Base-by-base conservation (phyloP, 352 stramenopile genomes). In the Globisporangium irregulare region DNA sequence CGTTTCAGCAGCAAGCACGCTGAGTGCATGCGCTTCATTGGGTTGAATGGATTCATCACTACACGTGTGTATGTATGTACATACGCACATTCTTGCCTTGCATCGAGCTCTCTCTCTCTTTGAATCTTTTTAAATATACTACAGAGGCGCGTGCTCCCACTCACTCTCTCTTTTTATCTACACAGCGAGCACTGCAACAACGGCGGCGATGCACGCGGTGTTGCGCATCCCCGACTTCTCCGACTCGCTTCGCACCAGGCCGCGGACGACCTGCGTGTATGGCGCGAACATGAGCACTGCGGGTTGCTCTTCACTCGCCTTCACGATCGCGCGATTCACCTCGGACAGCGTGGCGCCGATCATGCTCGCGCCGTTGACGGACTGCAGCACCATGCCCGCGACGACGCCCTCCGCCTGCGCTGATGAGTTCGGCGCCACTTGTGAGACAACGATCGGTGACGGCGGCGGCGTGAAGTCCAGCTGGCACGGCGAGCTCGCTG, bases 381-480 rank as follows among this genome's bases (percentile, higher is more conserved):
- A 69, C 22, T 75, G 67, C 10, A 89, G 71, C 34, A 84, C 67
- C 70, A 87, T 82, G 32, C 77, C 76, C 1, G 41, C 67, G 2
- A 64, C 60, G 15, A 89, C 62, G 20, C 81, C 79, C 9, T 68
- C 46, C 20, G 61, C 41, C 12, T 68, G 73, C 2, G 75, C 75
- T 22, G 66, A 59, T 0, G 66, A 59, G 7, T 25, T n/a, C 32
- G 3, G 4, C 5, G 68, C 64, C 20, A 83, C 70, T n/a, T 81
- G 72, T 1, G 79, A 71, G 10, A 83, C 72, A 4, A 82, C 55
- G 32, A 87, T 78, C 22, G 77, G 79, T 18, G 79, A 80, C 46
- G 77, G 74, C 9, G 79, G 79, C 7, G 75, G 75, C 43, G 79
- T 75, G 57, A 89, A 87, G 41, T 78, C 70, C 20, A 89, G 74